A percentile compares a stretch with the other conserved stretches of the same genome.
Conservation (phyloP, 2,329 filamentous ascomycete species). For the Exophiala alcalophila region DNA sequence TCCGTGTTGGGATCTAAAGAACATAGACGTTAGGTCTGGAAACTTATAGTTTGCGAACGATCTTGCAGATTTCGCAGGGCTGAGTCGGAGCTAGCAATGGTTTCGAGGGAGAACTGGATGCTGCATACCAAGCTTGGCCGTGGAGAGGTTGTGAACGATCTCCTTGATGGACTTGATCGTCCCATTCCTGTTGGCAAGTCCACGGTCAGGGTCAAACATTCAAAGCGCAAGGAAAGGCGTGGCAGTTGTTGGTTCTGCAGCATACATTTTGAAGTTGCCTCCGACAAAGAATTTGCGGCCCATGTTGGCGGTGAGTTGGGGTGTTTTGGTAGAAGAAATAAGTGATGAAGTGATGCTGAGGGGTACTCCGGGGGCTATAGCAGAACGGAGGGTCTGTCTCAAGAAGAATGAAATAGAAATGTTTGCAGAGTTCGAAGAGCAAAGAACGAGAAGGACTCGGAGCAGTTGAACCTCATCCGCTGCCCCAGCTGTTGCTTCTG, state of each 20-base stretch:
- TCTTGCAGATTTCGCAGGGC: too few species aligned
- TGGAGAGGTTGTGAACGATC: conserved; percentile 87
- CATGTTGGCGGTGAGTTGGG: too few species aligned
- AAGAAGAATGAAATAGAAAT: too few species aligned
- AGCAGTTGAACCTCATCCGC: conserved; percentile 4
- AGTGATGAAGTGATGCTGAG: too few species aligned
- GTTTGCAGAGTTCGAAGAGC: not conserved
- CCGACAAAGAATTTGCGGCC: conserved; percentile 95
- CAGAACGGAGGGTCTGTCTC: too few species aligned
- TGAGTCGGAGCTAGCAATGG: too few species aligned
- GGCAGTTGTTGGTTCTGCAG: conserved; percentile 13
- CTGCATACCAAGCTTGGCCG: conserved; percentile 55
- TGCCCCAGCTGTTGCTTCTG: not conserved
- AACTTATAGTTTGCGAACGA: too few species aligned
- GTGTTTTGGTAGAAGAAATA: too few species aligned
- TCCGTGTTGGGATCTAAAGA: conserved; percentile 55
- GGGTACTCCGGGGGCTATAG: too few species aligned
- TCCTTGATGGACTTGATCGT: conserved; percentile 82
- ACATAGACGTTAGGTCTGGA: conserved; percentile 1
- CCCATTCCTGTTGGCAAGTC: conserved; percentile 72
- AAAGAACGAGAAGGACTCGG: conserved; percentile 9
- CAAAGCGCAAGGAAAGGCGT: too few species aligned
- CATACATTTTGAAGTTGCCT: conserved; percentile 99
- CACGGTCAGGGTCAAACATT: conserved; percentile 1
- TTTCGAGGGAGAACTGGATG: too few species aligned